Conservation (phyloP, 164 flowering plant genomes). For the Litsea cubeba region DNA sequence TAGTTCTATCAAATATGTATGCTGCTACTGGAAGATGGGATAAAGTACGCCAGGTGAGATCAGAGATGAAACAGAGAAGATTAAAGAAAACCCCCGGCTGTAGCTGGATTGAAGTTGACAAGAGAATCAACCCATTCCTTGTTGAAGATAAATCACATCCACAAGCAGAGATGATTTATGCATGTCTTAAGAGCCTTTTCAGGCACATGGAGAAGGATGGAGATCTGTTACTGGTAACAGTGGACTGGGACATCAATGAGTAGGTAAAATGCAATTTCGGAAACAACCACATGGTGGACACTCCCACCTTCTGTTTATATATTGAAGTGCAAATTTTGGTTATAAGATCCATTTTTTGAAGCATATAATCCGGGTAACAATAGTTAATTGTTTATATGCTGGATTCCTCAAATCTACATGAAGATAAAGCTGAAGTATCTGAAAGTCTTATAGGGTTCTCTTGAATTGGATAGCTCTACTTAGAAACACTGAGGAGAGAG, state of each 20-base stretch:
- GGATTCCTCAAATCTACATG: neutral
- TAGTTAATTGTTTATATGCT: neutral
- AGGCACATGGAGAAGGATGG: slow-evolving; percentile 46
- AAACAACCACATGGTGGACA: neutral
- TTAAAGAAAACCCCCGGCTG: slow-evolving; percentile 69
- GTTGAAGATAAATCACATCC: slow-evolving; percentile 43
- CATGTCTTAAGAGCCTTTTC: slow-evolving; percentile 38
- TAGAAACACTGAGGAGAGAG: no score
- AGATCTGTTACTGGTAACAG: neutral
- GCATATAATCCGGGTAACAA: neutral
- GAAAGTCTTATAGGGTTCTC: no score
- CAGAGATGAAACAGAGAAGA: slow-evolving; percentile 47
- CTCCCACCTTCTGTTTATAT: neutral
- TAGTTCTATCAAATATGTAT: slow-evolving; percentile 55
- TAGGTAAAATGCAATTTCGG: neutral
- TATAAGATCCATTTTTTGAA: neutral
- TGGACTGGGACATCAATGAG: neutral
- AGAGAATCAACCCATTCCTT: slow-evolving; percentile 40
- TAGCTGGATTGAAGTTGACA: slow-evolving; percentile 69
- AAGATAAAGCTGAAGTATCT: no score
- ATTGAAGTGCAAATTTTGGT: neutral
- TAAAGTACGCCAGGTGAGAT: slow-evolving; percentile 41
- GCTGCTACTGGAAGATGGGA: slow-evolving; percentile 55
- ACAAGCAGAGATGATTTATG: slow-evolving; percentile 27
- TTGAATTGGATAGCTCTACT: no score